Evolutionary conservation across 371 early-diverging fungal genomes (phyloP), one percentile per base, ranked within the genome.

Genomic region (Rhizopus delemar): DNA sequence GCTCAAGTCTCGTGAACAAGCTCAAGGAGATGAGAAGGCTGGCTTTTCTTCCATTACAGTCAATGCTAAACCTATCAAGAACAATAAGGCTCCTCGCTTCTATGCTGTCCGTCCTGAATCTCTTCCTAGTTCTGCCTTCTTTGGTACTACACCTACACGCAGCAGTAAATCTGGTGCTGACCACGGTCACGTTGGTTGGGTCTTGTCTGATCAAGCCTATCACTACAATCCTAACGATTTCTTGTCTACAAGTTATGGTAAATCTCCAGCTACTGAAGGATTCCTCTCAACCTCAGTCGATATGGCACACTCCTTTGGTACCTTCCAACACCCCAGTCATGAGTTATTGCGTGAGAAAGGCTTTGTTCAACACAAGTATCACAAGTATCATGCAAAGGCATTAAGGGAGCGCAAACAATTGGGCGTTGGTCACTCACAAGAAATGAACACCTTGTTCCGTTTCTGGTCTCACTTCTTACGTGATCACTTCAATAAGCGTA

Each of bases 391-490:
- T 63, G 90, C 88, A 63, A 91, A 93, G 78, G 97, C 97, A 13
- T 73, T 95, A 41, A 88, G 87, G 53, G 97, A 97, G 70, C 95
- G 97, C 66, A 93, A 93, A 74, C 86, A 87, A 55, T 82, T 89
- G 41, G 97, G 97, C 8, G 80, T 85, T 13, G 96, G 97, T 12
- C 90, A 88, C 28, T 92, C 93, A 13, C 95, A 93, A 59, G 97
- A 96, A 70, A 97, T 97, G 97, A 97, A 97, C 82, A 96, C 96
- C 4, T 75, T 97, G 57, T 97, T 91, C 87, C 89, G 96, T 22
- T 97, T 97, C 91, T 97, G 97, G 97, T 93, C 92, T 51, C 96
- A 97, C 77, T 97, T 96, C 71, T 80, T 97, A 72, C 93, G 96
- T 71, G 95, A 95, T 73, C 91, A 93, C 66, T 95, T 89, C 69